phyloP scores from a whole-genome alignment of 108 stramenopile genomes.

The Cyclotella cryptica region DNA sequence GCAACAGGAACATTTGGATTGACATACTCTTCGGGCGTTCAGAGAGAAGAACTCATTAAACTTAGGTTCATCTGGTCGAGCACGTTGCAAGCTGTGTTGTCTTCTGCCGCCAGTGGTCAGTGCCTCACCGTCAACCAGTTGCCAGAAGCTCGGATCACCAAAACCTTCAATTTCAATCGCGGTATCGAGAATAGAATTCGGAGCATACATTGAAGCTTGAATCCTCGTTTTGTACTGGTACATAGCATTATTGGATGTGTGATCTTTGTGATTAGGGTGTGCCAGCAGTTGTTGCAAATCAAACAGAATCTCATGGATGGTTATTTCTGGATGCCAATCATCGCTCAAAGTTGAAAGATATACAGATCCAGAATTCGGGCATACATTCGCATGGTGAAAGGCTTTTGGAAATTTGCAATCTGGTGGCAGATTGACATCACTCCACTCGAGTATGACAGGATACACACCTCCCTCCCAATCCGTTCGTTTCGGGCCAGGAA shows the following conservation, averaged over 20 bases:
- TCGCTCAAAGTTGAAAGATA: conserved; percentile 14
- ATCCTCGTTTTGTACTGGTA: conserved; percentile 20
- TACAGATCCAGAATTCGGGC: conserved; percentile 4
- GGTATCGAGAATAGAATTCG: not conserved
- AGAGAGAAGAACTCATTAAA: not conserved
- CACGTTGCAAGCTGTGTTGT: too few species aligned
- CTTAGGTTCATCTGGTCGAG: conserved; percentile 16
- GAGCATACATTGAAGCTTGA: conserved; percentile 16
- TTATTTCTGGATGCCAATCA: conserved; percentile 31
- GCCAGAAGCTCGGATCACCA: conserved; percentile 10
- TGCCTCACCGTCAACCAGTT: conserved; percentile 20
- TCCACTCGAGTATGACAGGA: conserved; percentile 26
- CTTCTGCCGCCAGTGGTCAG: not conserved
- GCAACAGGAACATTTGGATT: conserved; percentile 20
- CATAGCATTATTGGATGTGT: not conserved
- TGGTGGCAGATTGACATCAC: conserved; percentile 15
- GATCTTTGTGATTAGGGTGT: conserved; percentile 28
- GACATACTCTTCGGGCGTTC: not conserved
- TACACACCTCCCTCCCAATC: conserved; percentile 32
- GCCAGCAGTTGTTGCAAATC: conserved; percentile 36
- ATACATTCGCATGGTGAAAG: conserved; percentile 36
- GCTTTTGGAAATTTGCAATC: conserved; percentile 25
- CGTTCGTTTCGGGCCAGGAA: conserved; percentile 38
- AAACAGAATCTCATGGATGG: conserved; percentile 33
- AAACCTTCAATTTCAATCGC: conserved; percentile 18